Evolutionary conservation across 2,329 filamentous ascomycete genomes (phyloP).

Genomic region (Zasmidium cellare): DNA sequence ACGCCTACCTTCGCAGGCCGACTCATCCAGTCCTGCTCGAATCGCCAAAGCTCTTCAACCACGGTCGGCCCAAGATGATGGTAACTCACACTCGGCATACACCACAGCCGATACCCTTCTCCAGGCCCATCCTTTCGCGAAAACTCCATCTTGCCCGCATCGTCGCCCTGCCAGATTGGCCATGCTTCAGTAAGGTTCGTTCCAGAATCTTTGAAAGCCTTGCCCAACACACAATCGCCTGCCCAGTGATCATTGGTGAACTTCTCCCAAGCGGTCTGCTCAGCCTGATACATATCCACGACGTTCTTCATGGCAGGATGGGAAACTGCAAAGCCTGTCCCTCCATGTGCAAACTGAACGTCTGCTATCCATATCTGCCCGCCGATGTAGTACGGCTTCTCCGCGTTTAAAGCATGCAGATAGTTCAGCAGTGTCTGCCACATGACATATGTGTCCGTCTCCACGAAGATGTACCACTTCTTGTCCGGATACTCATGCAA

Average conservation of each 20-base stretch:
- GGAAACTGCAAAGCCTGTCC: slow-evolving; percentile 43
- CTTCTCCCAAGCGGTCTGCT: slow-evolving; percentile 34
- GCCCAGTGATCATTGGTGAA: slow-evolving; percentile 30
- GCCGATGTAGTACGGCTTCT: slow-evolving; percentile 45
- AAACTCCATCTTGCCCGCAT: slow-evolving; percentile 26
- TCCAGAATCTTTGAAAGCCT: slow-evolving; percentile 26
- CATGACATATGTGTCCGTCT: slow-evolving; percentile 58
- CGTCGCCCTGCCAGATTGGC: slow-evolving; percentile 30
- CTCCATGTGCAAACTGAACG: slow-evolving; percentile 41
- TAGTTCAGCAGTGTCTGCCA: slow-evolving; percentile 50
- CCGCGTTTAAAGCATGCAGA: slow-evolving; percentile 39
- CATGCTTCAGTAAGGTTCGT: slow-evolving; percentile 23
- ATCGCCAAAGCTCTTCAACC: slow-evolving; percentile 25
- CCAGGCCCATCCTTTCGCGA: slow-evolving; percentile 12
- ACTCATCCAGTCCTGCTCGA: slow-evolving; percentile 26
- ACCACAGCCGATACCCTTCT: slow-evolving; percentile 26
- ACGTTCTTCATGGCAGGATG: slow-evolving; percentile 37
- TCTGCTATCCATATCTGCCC: slow-evolving; percentile 38
- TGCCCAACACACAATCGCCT: slow-evolving; percentile 32
- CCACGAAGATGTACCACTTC: slow-evolving; percentile 61
- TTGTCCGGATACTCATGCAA: slow-evolving; percentile 42
- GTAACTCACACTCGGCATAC: slow-evolving; percentile 26
- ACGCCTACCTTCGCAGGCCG: background rate
- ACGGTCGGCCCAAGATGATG: slow-evolving; percentile 25
- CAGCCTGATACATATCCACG: slow-evolving; percentile 39